Conservation (phyloP, 345 rosid species). For the Murraya koenigii region DNA sequence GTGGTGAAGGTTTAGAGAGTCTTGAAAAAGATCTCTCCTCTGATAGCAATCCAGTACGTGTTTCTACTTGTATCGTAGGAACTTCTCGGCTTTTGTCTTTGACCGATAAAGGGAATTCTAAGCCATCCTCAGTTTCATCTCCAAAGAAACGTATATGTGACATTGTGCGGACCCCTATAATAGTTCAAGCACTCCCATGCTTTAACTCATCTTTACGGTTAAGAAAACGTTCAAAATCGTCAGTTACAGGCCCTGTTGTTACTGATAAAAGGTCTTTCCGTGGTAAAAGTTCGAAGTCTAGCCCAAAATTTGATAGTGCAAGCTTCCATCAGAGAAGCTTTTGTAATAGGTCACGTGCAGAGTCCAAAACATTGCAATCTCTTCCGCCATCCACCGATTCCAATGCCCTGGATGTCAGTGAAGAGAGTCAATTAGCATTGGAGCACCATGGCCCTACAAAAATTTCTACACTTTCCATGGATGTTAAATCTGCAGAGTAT, state of each 20-base stretch:
- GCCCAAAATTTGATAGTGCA: conserved; percentile 1
- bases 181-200: conserved; percentile 45
- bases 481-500: conserved; percentile 6
- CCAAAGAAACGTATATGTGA: conserved; percentile 11
- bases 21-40: conserved; percentile 1
- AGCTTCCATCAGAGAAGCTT: conserved; percentile 2
- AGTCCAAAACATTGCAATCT: neutral
- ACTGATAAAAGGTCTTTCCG: conserved; percentile 1
- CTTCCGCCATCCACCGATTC: neutral
- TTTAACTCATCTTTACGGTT: conserved; percentile 10
- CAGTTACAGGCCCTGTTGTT: conserved; percentile 5
- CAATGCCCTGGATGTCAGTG: neutral
- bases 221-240: conserved; percentile 16
- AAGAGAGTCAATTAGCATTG: neutral
- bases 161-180: conserved; percentile 16
- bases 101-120: conserved; percentile 9
- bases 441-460: neutral
- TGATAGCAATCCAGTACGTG: conserved; percentile 9
- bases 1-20: conserved; percentile 13
- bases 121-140: conserved; percentile 17
- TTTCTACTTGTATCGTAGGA: neutral
- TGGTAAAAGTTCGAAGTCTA: conserved; percentile 2
- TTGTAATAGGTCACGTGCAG: neutral
- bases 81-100: conserved; percentile 22
- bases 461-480: neutral